Evolutionary conservation across 176 grass and related monocot genomes (phyloP).

Genomic region (Sorghum bicolor): DNA sequence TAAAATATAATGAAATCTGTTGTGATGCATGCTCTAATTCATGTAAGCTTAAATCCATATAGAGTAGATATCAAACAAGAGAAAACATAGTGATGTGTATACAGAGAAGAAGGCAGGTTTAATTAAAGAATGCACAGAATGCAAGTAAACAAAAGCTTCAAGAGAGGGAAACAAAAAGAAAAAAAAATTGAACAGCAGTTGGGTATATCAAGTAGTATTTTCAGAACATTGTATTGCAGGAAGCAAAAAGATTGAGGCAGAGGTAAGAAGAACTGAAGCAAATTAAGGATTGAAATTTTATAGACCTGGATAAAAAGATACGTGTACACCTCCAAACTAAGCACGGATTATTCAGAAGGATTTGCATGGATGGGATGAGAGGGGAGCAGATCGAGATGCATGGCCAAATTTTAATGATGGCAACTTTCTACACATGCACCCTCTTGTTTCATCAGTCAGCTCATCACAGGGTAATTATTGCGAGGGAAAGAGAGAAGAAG

Average conservation of each 20-base stretch:
- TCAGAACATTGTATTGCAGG: neutral
- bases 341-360: neutral
- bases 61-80: neutral
- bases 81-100: neutral
- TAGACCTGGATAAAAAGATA: neutral
- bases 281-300: neutral
- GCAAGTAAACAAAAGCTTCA: neutral
- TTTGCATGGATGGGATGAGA: conserved; percentile 8
- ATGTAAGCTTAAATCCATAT: neutral
- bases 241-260: neutral
- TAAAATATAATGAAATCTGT: neutral
- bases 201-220: neutral
- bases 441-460: neutral
- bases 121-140: neutral
- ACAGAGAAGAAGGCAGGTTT: neutral
- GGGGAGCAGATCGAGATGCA: neutral
- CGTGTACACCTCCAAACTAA: neutral
- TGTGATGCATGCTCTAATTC: neutral
- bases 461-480: conserved; percentile 47
- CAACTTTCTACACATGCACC: conserved; percentile 25
- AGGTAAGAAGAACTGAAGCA: neutral
- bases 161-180: no score
- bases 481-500: conserved; percentile 14
- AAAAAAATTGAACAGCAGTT: neutral
- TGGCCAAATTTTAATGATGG: conserved; percentile 28